Evolutionary conservation across 768 basidiomycete species (phyloP).

Genomic region (Fomitopsis serialis): DNA sequence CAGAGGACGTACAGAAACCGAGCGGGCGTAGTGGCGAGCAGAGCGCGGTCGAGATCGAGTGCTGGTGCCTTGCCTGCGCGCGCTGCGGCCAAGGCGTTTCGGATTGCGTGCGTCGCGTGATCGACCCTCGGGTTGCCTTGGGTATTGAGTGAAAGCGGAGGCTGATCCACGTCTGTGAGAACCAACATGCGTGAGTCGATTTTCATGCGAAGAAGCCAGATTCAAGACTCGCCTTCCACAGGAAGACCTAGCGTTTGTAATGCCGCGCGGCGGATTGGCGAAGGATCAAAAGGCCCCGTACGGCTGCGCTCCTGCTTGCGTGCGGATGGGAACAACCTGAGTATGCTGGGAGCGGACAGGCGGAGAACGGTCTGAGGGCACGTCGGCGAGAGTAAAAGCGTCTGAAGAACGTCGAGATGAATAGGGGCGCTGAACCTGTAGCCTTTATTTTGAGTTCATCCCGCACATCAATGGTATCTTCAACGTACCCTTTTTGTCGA

Average conservation of each 20-base stretch:
- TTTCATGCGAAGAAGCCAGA: background rate
- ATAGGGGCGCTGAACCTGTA: constrained; percentile 41
- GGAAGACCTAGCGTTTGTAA: constrained; percentile 32
- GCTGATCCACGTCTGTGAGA: background rate
- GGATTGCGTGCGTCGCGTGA: constrained; percentile 53
- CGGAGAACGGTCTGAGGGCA: constrained; percentile 65
- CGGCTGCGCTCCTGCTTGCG: constrained; percentile 24
- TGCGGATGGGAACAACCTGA: constrained; percentile 39
- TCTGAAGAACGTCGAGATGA: constrained; percentile 63
- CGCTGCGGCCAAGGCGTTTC: constrained; percentile 49
- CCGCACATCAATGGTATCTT: background rate
- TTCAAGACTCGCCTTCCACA: constrained; percentile 12
- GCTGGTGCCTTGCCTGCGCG: constrained; percentile 57
- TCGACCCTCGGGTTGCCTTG: constrained; percentile 31
- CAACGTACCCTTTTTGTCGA: constrained; percentile 41
- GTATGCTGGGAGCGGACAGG: constrained; percentile 53
- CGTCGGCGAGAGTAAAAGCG: constrained; percentile 53
- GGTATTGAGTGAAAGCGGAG: background rate
- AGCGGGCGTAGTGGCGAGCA: constrained; percentile 51
- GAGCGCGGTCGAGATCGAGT: constrained; percentile 62
- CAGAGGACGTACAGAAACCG: constrained; percentile 66
- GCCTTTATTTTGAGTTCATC: background rate
- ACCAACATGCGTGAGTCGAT: background rate
- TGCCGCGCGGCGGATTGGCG: constrained; percentile 30
- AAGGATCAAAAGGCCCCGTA: constrained; percentile 20